These are phyloP conservation scores for Cryptococcus floricola DNA, from an alignment of 1,284 basidiomycete species.

Conservation along the genomic window DNA sequence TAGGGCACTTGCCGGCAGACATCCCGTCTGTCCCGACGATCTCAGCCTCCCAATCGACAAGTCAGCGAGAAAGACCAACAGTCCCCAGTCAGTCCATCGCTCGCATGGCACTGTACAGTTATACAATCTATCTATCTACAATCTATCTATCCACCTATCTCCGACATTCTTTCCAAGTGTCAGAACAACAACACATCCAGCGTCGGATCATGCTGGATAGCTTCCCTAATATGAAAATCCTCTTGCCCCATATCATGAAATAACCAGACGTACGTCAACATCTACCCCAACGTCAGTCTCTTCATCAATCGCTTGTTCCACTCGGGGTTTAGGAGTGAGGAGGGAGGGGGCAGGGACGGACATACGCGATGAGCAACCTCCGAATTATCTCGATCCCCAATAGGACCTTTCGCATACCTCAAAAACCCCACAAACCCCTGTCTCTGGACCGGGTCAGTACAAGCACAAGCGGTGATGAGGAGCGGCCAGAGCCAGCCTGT, in stretches of 20 bases:
- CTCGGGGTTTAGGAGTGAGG: too few relatives aligned
- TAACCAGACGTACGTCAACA: constrained; percentile 4
- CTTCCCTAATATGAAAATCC: constrained; percentile 1
- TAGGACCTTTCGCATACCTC: neutral
- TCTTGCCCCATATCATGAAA: constrained; percentile 3
- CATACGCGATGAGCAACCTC: constrained; percentile 1
- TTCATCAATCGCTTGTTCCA: neutral
- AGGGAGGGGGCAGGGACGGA: neutral
- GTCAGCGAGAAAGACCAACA: too few relatives aligned
- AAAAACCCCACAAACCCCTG: constrained; percentile 1
- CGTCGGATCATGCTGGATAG: neutral
- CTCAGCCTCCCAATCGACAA: too few relatives aligned
- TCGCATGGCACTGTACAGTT: too few relatives aligned
- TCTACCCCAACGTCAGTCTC: neutral
- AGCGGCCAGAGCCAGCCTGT: constrained; percentile 9
- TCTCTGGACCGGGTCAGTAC: neutral
- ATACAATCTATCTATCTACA: too few relatives aligned
- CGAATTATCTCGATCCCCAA: constrained; percentile 1
- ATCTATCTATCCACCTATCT: too few relatives aligned
- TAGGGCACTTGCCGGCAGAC: too few relatives aligned
- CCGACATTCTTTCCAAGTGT: too few relatives aligned
- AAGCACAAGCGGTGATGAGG: constrained; percentile 2
- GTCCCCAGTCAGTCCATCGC: too few relatives aligned
- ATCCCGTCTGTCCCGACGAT: too few relatives aligned
- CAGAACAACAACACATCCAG: constrained; percentile 1